Conservation (phyloP, 805 yeast species). For the Barnettozyma pratensis region DNA sequence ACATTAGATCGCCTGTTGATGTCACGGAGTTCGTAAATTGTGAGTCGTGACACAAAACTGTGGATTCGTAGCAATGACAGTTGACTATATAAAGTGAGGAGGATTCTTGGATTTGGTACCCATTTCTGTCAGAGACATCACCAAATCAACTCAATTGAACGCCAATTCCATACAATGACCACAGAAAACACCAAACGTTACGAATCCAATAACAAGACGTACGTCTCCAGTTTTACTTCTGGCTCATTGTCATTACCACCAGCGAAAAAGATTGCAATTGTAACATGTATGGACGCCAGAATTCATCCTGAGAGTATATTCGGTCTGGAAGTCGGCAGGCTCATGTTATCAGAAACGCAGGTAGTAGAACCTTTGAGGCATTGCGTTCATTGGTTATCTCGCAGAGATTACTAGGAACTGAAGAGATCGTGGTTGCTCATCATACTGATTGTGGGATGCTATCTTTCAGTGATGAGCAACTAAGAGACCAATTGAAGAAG, state of each 20-base stretch:
- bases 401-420: slow-evolving; percentile 35
- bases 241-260: slow-evolving; percentile 31
- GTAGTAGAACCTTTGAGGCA: slow-evolving; percentile 38
- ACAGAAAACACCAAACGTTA: slow-evolving; percentile 31
- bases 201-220: slow-evolving; percentile 19
- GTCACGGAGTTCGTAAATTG: neutral
- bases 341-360: slow-evolving; percentile 40
- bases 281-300: slow-evolving; percentile 27
- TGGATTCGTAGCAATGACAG: neutral
- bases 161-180: neutral
- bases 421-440: slow-evolving; percentile 35
- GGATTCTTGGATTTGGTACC: no score
- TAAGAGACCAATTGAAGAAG: slow-evolving; percentile 26
- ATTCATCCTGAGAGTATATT: slow-evolving; percentile 5
- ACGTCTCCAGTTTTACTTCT: slow-evolving; percentile 28
- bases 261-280: slow-evolving; percentile 29
- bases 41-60: neutral
- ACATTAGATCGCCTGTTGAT: neutral
- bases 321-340: slow-evolving; percentile 37
- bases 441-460: slow-evolving; percentile 43
- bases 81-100: no score
- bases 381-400: slow-evolving; percentile 35
- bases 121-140: no score
- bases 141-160: no score
- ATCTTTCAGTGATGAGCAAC: slow-evolving; percentile 30